A percentile compares a stretch with the other conserved stretches of the same genome.
Evolutionary conservation across 257 asterid species (phyloP).

Genomic region (Oldenlandia corymbosa): DNA sequence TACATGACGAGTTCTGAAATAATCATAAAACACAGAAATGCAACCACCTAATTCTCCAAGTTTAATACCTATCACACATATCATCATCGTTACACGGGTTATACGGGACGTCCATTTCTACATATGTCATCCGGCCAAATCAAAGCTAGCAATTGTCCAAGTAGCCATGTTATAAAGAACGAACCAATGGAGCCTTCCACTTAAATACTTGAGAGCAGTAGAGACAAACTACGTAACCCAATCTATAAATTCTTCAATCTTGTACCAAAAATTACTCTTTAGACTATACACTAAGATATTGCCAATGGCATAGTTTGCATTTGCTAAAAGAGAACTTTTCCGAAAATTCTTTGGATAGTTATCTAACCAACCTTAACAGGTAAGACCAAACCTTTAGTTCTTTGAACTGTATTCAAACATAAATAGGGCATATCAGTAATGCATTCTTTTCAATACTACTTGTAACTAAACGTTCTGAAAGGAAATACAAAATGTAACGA

Average conservation of each 20-base stretch:
- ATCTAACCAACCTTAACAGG: too few species aligned
- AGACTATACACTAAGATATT: conserved; percentile 41
- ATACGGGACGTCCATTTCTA: conserved; percentile 25
- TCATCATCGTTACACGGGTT: too few species aligned
- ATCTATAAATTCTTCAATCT: conserved; percentile 23
- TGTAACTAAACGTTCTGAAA: too few species aligned
- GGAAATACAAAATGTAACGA: too few species aligned
- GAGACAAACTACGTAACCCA: conserved; percentile 25
- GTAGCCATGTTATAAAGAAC: background rate
- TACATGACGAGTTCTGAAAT: conserved; percentile 1
- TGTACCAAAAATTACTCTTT: conserved; percentile 44
- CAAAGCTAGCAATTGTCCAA: conserved; percentile 40
- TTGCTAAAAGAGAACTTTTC: too few species aligned
- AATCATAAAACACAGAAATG: conserved; percentile 34
- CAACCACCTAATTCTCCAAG: conserved; percentile 31
- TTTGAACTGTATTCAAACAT: too few species aligned
- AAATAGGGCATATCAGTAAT: too few species aligned
- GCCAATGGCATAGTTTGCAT: too few species aligned
- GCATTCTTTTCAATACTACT: too few species aligned
- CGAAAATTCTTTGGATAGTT: too few species aligned
- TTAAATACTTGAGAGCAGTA: conserved; percentile 15
- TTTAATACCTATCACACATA: too few species aligned
- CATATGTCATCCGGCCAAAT: conserved; percentile 35
- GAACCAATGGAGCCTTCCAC: conserved; percentile 59
- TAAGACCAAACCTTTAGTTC: too few species aligned